Conservation (phyloP, 2,329 filamentous ascomycete genomes). For the Colletotrichum sp. region DNA sequence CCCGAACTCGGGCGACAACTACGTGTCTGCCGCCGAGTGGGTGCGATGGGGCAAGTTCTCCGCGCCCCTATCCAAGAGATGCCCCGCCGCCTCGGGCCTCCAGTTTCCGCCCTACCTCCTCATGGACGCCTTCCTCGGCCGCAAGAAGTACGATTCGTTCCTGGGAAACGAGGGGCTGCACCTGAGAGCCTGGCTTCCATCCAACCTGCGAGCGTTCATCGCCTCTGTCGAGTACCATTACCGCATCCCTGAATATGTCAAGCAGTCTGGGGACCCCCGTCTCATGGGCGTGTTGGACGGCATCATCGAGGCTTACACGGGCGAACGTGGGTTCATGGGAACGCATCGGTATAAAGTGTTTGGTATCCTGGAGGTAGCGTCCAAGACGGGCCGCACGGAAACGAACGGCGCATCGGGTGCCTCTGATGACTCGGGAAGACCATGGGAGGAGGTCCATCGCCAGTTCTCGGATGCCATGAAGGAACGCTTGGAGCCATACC, state of each 20-base stretch:
- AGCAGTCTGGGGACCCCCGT: constrained; percentile 51
- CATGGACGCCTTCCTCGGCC: constrained; percentile 60
- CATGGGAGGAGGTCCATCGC: constrained; percentile 55
- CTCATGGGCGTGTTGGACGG: constrained; percentile 59
- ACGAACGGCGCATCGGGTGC: constrained; percentile 57
- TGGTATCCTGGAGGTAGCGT: constrained; percentile 58
- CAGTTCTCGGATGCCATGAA: constrained; percentile 60
- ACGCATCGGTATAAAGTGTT: constrained; percentile 63
- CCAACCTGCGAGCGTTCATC: constrained; percentile 59
- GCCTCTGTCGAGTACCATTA: constrained; percentile 60
- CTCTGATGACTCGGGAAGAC: constrained; percentile 41
- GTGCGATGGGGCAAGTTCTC: constrained; percentile 58
- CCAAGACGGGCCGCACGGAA: constrained; percentile 56
- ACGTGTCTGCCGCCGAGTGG: constrained; percentile 52
- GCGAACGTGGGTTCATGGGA: constrained; percentile 61
- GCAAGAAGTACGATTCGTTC: constrained; percentile 56
- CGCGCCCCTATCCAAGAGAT: constrained; percentile 52
- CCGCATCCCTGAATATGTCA: constrained; percentile 56
- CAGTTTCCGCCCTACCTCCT: constrained; percentile 58
- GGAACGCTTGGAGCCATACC: constrained; percentile 54
- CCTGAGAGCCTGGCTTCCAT: constrained; percentile 57
- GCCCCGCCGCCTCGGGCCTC: constrained; percentile 54
- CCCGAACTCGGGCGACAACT: constrained; percentile 55
- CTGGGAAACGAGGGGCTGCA: constrained; percentile 57
- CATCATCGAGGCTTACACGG: constrained; percentile 59